These are phyloP conservation scores for Mycosphaerelloides madeirae DNA, from an alignment of 2,329 filamentous ascomycete species.

Conservation along the genomic window DNA sequence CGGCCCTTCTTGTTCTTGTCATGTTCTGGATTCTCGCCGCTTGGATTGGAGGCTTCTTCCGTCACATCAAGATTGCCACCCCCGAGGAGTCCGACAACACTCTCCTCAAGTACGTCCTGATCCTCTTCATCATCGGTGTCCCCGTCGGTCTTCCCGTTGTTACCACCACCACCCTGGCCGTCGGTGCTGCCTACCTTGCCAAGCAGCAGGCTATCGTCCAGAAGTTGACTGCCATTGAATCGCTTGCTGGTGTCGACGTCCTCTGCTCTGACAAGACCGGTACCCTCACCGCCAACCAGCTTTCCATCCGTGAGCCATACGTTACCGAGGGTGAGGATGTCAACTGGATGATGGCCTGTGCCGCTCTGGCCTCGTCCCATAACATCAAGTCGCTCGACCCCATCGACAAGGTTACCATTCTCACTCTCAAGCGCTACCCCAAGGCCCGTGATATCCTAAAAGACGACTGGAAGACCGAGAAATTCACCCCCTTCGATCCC, in stretches of 20 bases:
- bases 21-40: slow-evolving; percentile 70
- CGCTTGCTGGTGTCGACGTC: slow-evolving; percentile 69
- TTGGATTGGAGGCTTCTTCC: slow-evolving; percentile 78
- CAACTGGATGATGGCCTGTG: slow-evolving; percentile 81
- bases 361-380: slow-evolving; percentile 71
- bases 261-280: slow-evolving; percentile 80
- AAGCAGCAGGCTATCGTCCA: slow-evolving; percentile 76
- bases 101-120: slow-evolving; percentile 63
- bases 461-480: slow-evolving; percentile 70
- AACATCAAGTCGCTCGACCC: slow-evolving; percentile 74
- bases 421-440: slow-evolving; percentile 71
- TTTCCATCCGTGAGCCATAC: slow-evolving; percentile 71
- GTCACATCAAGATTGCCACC: slow-evolving; percentile 59
- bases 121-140: slow-evolving; percentile 72
- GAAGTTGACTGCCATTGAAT: slow-evolving; percentile 75
- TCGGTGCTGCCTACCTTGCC: slow-evolving; percentile 71
- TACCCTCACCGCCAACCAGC: slow-evolving; percentile 70
- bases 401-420: slow-evolving; percentile 74
- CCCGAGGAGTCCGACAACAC: slow-evolving; percentile 56
- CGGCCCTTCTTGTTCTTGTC: slow-evolving; percentile 67
- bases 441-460: slow-evolving; percentile 71
- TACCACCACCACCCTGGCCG: slow-evolving; percentile 71
- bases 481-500: slow-evolving; percentile 73
- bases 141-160: slow-evolving; percentile 76
- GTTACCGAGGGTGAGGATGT: slow-evolving; percentile 72